A percentile compares a stretch with the other conserved stretches of the same genome.
phyloP scores from a whole-genome alignment of 2,329 filamentous ascomycete genomes.

The Ustulina deusta region DNA sequence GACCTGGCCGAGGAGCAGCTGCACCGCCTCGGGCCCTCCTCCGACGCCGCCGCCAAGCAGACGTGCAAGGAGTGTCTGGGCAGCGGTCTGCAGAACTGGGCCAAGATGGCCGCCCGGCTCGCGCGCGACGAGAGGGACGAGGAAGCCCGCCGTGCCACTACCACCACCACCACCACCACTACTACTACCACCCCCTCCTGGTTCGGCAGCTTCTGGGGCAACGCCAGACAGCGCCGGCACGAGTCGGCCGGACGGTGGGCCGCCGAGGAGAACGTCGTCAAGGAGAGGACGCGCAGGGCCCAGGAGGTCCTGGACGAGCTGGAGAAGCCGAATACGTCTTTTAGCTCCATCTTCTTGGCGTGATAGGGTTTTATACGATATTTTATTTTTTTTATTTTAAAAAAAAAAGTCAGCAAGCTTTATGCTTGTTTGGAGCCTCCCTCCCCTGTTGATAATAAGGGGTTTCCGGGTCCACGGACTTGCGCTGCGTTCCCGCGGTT shows the following conservation, averaged over 20 bases:
- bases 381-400: conserved; percentile 1
- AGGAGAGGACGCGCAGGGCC: conserved; percentile 64
- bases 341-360: conserved; percentile 57
- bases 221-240: conserved; percentile 42
- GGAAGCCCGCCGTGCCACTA: conserved; percentile 6
- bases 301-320: conserved; percentile 65
- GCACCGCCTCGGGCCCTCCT: conserved; percentile 59
- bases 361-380: conserved; percentile 43
- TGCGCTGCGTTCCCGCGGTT: too few relatives aligned
- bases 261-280: conserved; percentile 66
- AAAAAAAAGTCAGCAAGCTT: neutral
- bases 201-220: conserved; percentile 58
- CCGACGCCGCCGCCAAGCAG: conserved; percentile 62
- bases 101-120: conserved; percentile 78
- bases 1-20: conserved; percentile 80
- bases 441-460: neutral
- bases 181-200: conserved; percentile 46
- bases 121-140: conserved; percentile 55
- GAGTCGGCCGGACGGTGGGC: conserved; percentile 63
- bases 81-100: conserved; percentile 84
- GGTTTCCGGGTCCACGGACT: neutral
- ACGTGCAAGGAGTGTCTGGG: conserved; percentile 82
- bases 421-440: neutral
- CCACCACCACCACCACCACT: neutral
- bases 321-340: conserved; percentile 52